Base-by-base conservation (phyloP, 2,329 filamentous ascomycete genomes). In the Fusarium buharicum region DNA sequence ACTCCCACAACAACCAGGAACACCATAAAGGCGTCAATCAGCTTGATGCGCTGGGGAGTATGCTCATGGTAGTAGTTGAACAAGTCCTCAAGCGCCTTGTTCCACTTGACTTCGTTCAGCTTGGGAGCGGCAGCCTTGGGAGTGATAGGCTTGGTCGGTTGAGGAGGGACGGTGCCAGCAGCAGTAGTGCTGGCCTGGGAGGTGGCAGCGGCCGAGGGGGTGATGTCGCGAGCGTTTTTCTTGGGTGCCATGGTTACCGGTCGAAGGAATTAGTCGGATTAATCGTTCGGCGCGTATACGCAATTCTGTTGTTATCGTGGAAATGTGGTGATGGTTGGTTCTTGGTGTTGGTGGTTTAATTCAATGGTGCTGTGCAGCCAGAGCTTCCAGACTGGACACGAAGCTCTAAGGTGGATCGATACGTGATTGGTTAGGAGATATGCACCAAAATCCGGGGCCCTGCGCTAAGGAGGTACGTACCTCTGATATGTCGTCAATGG, bases 11-110 rank as follows among this genome's bases (percentile, higher is more conserved):
- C 82, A 18, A 95, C 87, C 56, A 99, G 81, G 76, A 97, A 99
- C 4, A 78, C 86, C 86, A 99, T 88, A 77, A 99, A 99, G 31
- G 86, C 85, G 76, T 99, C 95, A 62, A 98, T 85, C 60, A 99
- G 85, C 84, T 96, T 95, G 43, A 90, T 94, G 62, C 94, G 88
- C 83, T 97, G 93, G 41, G 94, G 88, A 39, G 95, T 99, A 68
- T 87, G 84, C 67, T 89, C 81, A 51, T 89, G 76, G 78, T 99
- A 99, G 77, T 92, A 87, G 69, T 87, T 81, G 84, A 89, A 90
- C 68, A 97, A 83, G 73, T 87, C 88, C 52, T 82, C 70, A 38
- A 88, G 80, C 64, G 96, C 90, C 70, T 89, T 81, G 72, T 81
- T 74, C 78, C 81, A 81, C 66, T 74, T 76, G 59, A 72, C 71